These are phyloP conservation scores for Microstegium vimineum DNA, from an alignment of 176 grass and related monocot species.

Conservation along the genomic window DNA sequence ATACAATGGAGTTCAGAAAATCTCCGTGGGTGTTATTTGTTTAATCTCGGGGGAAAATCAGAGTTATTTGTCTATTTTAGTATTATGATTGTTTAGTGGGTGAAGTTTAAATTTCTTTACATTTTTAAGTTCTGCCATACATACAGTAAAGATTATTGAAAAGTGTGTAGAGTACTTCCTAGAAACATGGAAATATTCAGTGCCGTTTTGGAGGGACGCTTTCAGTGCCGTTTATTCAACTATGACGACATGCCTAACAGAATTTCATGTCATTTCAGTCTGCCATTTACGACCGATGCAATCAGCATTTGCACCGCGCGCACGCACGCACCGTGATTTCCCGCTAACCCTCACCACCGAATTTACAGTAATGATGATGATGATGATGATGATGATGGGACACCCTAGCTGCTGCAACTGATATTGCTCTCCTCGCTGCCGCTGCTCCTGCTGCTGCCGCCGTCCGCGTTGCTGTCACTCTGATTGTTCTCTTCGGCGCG, in stretches of 20 bases:
- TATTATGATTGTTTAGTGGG: no score
- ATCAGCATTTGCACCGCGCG: not conserved
- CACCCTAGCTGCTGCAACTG: conserved; percentile 28
- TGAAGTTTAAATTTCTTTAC: no score
- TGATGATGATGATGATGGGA: no score
- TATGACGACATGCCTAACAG: not conserved
- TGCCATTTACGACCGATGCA: conserved; percentile 13
- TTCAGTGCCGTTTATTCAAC: not conserved
- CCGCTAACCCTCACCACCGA: not conserved
- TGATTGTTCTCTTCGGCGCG: conserved; percentile 33
- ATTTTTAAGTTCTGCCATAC: no score
- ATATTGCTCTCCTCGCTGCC: conserved; percentile 41
- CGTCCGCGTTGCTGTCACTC: conserved; percentile 25
- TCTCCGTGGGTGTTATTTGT: no score
- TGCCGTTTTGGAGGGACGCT: not conserved
- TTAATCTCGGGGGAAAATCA: no score
- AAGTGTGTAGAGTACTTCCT: no score
- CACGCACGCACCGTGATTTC: not conserved
- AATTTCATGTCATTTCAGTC: not conserved
- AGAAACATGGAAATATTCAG: no score
- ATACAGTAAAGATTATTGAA: no score
- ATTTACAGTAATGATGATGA: conserved; percentile 20
- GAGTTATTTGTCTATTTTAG: no score
- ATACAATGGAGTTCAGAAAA: not conserved
- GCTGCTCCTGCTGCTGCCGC: conserved; percentile 22